Percentiles rank a stretch among this genome's conserved stretches.
phyloP scores from a whole-genome alignment of 495 filamentous ascomycete genomes.

The Friedmanniomyces endolithicus region DNA sequence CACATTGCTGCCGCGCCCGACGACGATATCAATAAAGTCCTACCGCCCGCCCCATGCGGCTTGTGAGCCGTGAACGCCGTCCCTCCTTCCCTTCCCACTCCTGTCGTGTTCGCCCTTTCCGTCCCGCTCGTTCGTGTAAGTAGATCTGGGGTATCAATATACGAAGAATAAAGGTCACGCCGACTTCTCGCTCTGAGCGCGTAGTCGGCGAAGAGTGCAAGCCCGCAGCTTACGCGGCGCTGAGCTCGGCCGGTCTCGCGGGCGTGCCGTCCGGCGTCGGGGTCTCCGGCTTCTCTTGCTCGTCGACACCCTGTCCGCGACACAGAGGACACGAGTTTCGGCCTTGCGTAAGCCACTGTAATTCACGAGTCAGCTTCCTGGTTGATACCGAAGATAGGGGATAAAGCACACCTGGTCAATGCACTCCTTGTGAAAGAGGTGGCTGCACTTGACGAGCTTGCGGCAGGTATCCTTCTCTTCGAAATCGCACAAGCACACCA shows the following conservation, averaged over 20 bases:
- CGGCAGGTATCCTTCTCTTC: conserved; percentile 51
- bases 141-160: neutral
- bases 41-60: neutral
- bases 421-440: conserved; percentile 62
- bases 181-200: too few species aligned
- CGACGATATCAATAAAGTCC: neutral
- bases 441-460: conserved; percentile 52
- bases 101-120: neutral
- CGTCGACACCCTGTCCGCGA: conserved; percentile 57
- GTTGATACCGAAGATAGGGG: neutral
- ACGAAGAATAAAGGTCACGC: neutral
- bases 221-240: neutral
- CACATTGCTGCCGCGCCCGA: neutral
- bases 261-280: conserved; percentile 5
- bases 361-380: neutral
- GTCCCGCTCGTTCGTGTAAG: neutral
- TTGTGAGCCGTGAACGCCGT: neutral
- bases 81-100: neutral
- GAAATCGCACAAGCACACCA: conserved; percentile 63
- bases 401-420: conserved; percentile 55
- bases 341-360: conserved; percentile 65
- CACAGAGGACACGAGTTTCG: conserved; percentile 70
- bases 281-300: conserved; percentile 27
- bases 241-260: conserved; percentile 2
- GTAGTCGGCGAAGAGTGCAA: too few species aligned